Evolutionary conservation across 2,329 filamentous ascomycete species (phyloP), one percentile per base, ranked within the genome.

Genomic region (Sphaerulina vaccinii): DNA sequence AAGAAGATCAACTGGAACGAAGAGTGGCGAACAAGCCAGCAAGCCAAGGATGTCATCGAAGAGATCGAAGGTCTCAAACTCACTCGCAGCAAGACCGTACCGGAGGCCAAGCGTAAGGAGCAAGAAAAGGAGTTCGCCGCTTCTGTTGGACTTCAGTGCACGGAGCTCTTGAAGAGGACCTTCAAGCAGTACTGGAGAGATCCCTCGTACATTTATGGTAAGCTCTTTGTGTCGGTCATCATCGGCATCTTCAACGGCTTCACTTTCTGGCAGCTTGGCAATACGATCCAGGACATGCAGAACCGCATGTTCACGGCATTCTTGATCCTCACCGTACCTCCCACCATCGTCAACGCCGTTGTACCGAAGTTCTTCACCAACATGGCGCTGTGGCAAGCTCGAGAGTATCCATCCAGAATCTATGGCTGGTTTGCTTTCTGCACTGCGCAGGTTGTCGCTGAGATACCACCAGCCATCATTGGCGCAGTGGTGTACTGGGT

Each of bases 311-410:
- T 92, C 75, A 86, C 86, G 18, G 79, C 85, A 55, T 77, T 86
- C 44, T 69, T 86, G 32, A 76, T 76, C 56, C 52, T 77, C 23
- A 68, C 75, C 35, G 69, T 90, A 46, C 84, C 86, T 0, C 84
- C 86, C 0, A 85, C 85, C 19, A 76, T 90, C 44, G 79, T 91
- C 65, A 90, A 90, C 68, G 80, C 76, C 10, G 80, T 89, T 2
- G 79, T 90, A 1, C 85, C 87, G n/a, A 89, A 88, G 60, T 91
- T 90, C 76, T 88, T 84, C 69, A 75, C 78, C 60, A 88, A 88
- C 68, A 81, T 87, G 68, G 78, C 79, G 0, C 74, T 91, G 2
- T 92, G 86, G 85, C 80, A 87, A 70, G 81, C 82, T 0, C 79
- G 88, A 36, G 88, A 92, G 67, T 79, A 85, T 13, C 87, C 87